Conservation (phyloP, 441 rosid species). For the Breynia disticha region DNA sequence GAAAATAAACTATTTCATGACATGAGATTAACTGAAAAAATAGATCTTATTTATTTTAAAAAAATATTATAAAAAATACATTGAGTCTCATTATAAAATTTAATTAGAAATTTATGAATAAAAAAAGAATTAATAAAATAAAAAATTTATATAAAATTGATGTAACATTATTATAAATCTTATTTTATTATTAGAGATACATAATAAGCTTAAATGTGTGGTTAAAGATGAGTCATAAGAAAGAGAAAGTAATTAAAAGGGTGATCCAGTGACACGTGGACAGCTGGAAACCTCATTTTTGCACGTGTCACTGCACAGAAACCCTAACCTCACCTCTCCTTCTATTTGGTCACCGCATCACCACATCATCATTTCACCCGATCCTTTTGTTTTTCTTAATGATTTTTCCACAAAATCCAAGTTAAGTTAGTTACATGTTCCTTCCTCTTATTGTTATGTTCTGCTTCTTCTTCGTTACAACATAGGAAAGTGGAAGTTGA, state of each 20-base stretch:
- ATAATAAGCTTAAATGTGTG: background rate
- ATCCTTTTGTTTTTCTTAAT: background rate
- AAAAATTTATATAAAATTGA: no score
- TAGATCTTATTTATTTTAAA: no score
- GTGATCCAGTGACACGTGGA: slow-evolving; percentile 48
- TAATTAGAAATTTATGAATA: no score
- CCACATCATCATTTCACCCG: slow-evolving; percentile 3
- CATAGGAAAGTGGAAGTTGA: background rate
- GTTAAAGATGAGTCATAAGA: slow-evolving; percentile 17
- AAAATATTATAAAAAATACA: no score
- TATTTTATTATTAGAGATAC: background rate
- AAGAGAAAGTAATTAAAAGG: slow-evolving; percentile 6
- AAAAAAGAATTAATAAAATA: no score
- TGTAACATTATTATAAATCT: no score
- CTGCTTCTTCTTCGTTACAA: background rate
- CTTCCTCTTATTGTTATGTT: background rate
- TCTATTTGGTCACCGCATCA: slow-evolving; percentile 17
- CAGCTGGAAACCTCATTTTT: slow-evolving; percentile 52
- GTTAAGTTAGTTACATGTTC: no score
- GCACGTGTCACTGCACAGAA: slow-evolving; percentile 53
- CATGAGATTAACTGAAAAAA: no score
- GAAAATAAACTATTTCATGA: no score
- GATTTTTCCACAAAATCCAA: background rate
- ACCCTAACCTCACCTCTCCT: slow-evolving; percentile 36
- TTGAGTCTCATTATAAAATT: no score